These are phyloP conservation scores for Aspergillus affinis DNA, from an alignment of 495 filamentous ascomycete species.

Conservation along the genomic window DNA sequence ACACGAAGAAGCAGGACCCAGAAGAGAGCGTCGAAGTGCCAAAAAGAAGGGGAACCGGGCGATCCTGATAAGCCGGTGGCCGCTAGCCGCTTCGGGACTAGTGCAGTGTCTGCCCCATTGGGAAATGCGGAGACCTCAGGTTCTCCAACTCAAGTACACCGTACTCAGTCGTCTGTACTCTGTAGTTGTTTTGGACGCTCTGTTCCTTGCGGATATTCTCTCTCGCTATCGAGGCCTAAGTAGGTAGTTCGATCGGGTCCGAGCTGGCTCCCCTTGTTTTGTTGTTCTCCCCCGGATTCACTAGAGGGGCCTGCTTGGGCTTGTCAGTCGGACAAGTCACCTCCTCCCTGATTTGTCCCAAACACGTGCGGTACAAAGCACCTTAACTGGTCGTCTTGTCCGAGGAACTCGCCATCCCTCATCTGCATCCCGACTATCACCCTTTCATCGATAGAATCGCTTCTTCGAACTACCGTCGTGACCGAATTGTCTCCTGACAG, in stretches of 20 bases:
- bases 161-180: too few relatives aligned
- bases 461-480: neutral
- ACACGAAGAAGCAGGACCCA: neutral
- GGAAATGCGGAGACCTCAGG: constrained; percentile 16
- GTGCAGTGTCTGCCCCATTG: constrained; percentile 8
- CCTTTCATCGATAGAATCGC: neutral
- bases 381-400: neutral
- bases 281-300: neutral
- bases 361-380: neutral
- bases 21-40: too few relatives aligned
- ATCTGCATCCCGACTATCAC: neutral
- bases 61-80: neutral
- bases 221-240: neutral
- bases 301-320: neutral
- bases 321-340: neutral
- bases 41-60: too few relatives aligned
- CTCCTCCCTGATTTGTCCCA: neutral
- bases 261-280: neutral
- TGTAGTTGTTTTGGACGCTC: neutral
- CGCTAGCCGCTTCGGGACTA: constrained; percentile 3
- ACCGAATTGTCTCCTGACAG: neutral
- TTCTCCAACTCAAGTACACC: neutral
- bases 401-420: neutral
- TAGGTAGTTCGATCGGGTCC: neutral
- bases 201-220: neutral